Evolutionary conservation across 2,329 filamentous ascomycete genomes (phyloP), one percentile per base, ranked within the genome.

Genomic region (Nothomitra cinnamomea): DNA sequence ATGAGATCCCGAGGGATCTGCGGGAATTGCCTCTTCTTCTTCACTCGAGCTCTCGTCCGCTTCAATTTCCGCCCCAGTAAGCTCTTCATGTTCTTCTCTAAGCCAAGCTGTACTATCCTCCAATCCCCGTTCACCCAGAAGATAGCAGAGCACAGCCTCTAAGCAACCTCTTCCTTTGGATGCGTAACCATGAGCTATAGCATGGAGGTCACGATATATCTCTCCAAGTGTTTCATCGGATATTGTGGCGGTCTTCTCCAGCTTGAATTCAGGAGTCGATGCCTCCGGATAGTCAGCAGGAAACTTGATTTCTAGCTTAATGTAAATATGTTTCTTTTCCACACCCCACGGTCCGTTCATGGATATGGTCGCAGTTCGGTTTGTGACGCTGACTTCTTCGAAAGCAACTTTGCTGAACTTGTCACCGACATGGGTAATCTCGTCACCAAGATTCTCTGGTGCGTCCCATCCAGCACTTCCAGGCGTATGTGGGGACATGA

Each of bases 31-130:
- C 49, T 89, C 86, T 58, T 89, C 85, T 56, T 87, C 83, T 57
- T 87, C 83, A 60, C 85, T 94, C 2, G 87, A 95, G 59, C 86
- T 90, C 58, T 92, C 87, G 55, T 85, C 84, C 28, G 67, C 64
- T 51, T 70, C 64, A 54, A 68, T 58, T 13, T 70, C 65, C 45
- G 68, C 67, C 57, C 72, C 69, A 53, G 71, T 58, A 56, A 68
- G 65, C 58, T 69, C 60, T 53, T 67, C 66, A 53, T 78, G 78
- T 6, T 85, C 81, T 58, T 80, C 74, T 10, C 82, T 77, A 47
- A 71, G 67, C 49, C 67, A 66, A 65, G 72, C 54, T 65, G 64
- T 69, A 56, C 73, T 78, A 41, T 82, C 77, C 56, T 81, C 73
- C 3, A 82, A 65, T 53, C 66, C 70, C 54, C 73, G 72, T 61